phyloP scores from a whole-genome alignment of 78 protist species.

The slime mould (Dictyostelium discoideum) region DNA sequence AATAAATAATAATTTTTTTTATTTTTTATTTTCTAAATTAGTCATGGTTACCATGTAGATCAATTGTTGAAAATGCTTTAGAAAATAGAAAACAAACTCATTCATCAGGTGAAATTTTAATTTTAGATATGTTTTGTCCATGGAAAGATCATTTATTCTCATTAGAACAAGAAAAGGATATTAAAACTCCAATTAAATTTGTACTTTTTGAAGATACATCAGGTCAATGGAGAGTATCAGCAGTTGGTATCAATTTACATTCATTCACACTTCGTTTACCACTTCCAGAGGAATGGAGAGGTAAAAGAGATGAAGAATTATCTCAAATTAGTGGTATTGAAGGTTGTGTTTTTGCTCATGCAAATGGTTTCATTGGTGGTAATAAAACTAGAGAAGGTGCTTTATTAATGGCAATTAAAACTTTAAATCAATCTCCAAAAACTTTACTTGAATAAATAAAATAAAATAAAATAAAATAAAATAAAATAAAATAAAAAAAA shows the following conservation, averaged over 20 bases:
- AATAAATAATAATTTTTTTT: too few species aligned
- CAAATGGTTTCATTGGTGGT: conserved; percentile 96
- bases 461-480: background rate
- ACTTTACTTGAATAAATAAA: background rate
- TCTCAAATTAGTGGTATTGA: conserved; percentile 57
- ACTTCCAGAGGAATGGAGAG: conserved; percentile 88
- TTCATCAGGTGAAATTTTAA: conserved; percentile 75
- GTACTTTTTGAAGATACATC: conserved; percentile 80
- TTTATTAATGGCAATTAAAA: conserved; percentile 81
- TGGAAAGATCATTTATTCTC: conserved; percentile 91
- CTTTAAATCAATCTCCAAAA: conserved; percentile 38
- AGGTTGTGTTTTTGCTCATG: conserved; percentile 67
- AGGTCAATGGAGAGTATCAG: conserved; percentile 84
- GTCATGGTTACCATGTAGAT: conserved; percentile 91
- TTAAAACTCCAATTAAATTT: conserved; percentile 39
- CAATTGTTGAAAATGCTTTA: conserved; percentile 78
- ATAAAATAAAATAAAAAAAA: background rate
- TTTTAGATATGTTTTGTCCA: conserved; percentile 83
- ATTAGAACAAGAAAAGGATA: conserved; percentile 71
- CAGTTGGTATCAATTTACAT: conserved; percentile 22
- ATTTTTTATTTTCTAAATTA: background rate
- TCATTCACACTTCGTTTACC: conserved; percentile 52
- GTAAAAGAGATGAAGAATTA: conserved; percentile 41
- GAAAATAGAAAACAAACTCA: conserved; percentile 19
- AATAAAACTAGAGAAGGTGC: conserved; percentile 88